Evolutionary conservation across 2,329 filamentous ascomycete genomes (phyloP), one percentile per base, ranked within the genome.

Genomic region (Talaromyces verruculosus): DNA sequence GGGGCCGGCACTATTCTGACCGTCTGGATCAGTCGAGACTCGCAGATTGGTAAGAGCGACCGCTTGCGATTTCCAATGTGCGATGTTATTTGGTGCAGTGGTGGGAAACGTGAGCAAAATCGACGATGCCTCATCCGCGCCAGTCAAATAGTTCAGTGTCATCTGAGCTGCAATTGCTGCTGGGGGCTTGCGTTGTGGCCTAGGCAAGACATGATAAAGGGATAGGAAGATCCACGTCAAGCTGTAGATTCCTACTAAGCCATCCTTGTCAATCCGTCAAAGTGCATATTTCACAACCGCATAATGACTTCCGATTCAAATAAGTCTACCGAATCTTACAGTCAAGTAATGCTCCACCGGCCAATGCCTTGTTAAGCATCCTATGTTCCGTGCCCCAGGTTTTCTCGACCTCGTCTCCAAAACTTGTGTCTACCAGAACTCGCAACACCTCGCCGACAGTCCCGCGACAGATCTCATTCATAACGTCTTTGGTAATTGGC

Each of bases 221-320:
- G 89, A 89, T 79, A 96, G 91, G 84, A 94, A 96, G 57, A 95
- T 85, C 93, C 92, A 96, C 33, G 92, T 96, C 68, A 97, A 80
- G 59, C 91, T 87, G 81, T 97, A 96, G 77, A 96, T 90, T 68
- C 93, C 93, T 65, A 96, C 78, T 80, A 41, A 3, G 35, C 3
- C 13, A 37, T 5, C 2, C 2, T 11, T 30, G 35, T 45, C 28
- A 60, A 28, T 33, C 19, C 13, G 7, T 60, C 57, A 45, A 45
- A 41, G 5, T 30, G 5, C 7, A 15, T 19, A n/a, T 17, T 22
- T 2, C n/a, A 35, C 17, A 10, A 45, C 15, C 6, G 8, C 11
- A 45, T 17, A 28, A 11, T 30, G 37, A 30, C 17, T 17, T 43
- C 15, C 22, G 22, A 11, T 25, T 25, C 28, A 19, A n/a, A n/a